Percentiles rank a stretch among this genome's conserved stretches.
These are phyloP conservation scores for Solanum chiquidenum DNA, from an alignment of 257 asterid genomes.

Conservation along the genomic window DNA sequence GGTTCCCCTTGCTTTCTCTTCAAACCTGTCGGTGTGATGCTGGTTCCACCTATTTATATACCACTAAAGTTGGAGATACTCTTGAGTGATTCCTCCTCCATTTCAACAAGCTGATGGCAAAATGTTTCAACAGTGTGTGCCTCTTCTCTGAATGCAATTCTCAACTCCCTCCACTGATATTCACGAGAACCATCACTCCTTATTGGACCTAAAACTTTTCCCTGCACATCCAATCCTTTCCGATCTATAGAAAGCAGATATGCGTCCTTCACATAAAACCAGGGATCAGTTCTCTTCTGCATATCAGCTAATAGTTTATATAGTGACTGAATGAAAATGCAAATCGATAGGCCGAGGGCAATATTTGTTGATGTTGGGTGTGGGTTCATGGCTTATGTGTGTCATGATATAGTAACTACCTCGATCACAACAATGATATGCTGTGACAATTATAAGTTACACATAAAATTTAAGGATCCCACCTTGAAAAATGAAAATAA, in stretches of 20 bases:
- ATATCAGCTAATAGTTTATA: not conserved
- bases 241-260: slow-evolving; percentile 59
- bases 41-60: slow-evolving; percentile 17
- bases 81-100: slow-evolving; percentile 83
- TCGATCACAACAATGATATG: not conserved
- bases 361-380: not conserved
- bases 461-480: not conserved
- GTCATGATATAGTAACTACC: not conserved
- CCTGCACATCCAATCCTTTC: slow-evolving; percentile 77
- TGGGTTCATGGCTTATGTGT: not conserved
- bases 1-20: not conserved
- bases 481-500: not conserved
- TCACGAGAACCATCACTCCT: slow-evolving; percentile 50
- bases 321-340: not conserved
- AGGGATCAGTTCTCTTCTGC: not conserved
- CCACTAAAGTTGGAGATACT: slow-evolving; percentile 50
- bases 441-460: not conserved
- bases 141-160: slow-evolving; percentile 47
- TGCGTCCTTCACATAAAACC: slow-evolving; percentile 53
- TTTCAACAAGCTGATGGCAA: slow-evolving; percentile 54
- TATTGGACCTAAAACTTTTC: slow-evolving; percentile 45
- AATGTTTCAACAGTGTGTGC: slow-evolving; percentile 49
- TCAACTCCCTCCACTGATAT: slow-evolving; percentile 71
- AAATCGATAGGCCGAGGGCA: not conserved
- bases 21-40: not conserved